Evolutionary conservation across 2,329 filamentous ascomycete genomes (phyloP).

Genomic region (Chaetomium sp.): DNA sequence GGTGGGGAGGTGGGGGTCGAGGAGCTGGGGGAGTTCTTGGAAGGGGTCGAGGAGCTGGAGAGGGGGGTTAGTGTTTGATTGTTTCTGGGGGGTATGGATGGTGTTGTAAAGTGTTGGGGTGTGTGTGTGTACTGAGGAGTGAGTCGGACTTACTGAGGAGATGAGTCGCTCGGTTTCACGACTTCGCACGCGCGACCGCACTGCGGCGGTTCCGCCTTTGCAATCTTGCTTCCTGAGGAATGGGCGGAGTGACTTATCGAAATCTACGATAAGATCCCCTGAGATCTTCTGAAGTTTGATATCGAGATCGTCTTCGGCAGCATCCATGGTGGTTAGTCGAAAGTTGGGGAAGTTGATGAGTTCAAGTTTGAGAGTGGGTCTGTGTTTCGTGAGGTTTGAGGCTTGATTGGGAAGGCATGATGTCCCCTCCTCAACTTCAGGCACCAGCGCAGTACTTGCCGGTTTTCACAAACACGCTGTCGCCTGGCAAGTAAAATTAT

Average conservation of each 20-base stretch:
- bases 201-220: background rate
- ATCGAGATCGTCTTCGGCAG: slow-evolving; percentile 60
- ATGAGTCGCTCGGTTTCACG: slow-evolving; percentile 34
- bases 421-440: slow-evolving; percentile 3
- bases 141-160: slow-evolving; percentile 22
- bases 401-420: slow-evolving; percentile 5
- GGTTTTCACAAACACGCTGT: background rate
- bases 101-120: background rate
- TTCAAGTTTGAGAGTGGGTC: slow-evolving; percentile 8
- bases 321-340: slow-evolving; percentile 55
- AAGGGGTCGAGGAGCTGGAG: slow-evolving; percentile 73
- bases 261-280: slow-evolving; percentile 59
- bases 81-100: background rate
- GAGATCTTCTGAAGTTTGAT: slow-evolving; percentile 64
- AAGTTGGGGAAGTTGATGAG: slow-evolving; percentile 7
- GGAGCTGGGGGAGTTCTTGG: slow-evolving; percentile 90
- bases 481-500: background rate
- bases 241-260: slow-evolving; percentile 54
- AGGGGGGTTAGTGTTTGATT: background rate
- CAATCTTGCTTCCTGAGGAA: slow-evolving; percentile 57
- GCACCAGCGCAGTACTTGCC: slow-evolving; percentile 17
- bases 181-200: slow-evolving; percentile 31
- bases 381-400: background rate
- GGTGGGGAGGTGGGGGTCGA: slow-evolving; percentile 78
- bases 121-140: background rate